These are phyloP conservation scores for Lactarius indigo DNA, from an alignment of 768 basidiomycete species.

Conservation along the genomic window DNA sequence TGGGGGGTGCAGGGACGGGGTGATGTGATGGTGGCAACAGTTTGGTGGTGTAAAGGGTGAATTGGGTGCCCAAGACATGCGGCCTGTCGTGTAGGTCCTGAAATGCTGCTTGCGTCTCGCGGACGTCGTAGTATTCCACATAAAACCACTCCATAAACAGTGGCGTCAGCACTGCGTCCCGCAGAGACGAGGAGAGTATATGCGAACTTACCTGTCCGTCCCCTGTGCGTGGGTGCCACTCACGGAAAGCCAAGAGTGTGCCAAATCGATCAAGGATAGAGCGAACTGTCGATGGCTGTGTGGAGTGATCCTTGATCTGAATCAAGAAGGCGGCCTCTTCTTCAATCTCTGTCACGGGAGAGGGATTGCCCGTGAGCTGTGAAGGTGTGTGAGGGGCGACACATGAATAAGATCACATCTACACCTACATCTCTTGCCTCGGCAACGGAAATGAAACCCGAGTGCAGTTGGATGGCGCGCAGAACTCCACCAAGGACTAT, in stretches of 20 bases:
- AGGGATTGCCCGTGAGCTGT: constrained; percentile 23
- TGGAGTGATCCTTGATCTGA: constrained; percentile 21
- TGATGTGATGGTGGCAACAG: constrained; percentile 3
- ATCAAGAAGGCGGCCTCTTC: constrained; percentile 24
- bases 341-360: constrained; percentile 26
- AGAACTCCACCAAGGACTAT: constrained; percentile 12
- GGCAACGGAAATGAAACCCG: constrained; percentile 19
- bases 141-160: constrained; percentile 40
- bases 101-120: constrained; percentile 52
- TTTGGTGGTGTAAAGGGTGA: constrained; percentile 21
- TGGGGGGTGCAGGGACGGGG: background rate
- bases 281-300: constrained; percentile 16
- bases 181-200: background rate
- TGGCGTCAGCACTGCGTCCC: background rate
- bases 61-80: constrained; percentile 24
- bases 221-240: constrained; percentile 12
- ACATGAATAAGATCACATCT: background rate
- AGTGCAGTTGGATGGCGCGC: constrained; percentile 18
- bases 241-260: constrained; percentile 21
- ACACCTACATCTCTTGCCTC: constrained; percentile 27
- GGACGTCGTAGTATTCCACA: constrained; percentile 67
- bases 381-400: background rate
- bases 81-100: constrained; percentile 42
- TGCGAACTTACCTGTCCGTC: constrained; percentile 24
- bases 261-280: constrained; percentile 24